phyloP scores from a whole-genome alignment of 257 asterid genomes.

The Nicotiana sylvestris region DNA sequence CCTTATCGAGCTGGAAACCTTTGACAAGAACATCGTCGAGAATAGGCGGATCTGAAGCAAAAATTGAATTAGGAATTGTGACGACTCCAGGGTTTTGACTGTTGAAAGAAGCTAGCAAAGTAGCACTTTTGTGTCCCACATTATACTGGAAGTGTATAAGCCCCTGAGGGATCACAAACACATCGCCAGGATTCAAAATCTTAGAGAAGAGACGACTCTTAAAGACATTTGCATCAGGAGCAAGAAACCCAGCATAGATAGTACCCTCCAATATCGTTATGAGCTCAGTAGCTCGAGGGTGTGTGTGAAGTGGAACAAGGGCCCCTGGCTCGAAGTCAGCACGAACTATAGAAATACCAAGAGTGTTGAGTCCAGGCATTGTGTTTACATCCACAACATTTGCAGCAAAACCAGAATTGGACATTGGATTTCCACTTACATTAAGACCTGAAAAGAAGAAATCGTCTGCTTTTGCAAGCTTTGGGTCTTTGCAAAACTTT shows the following conservation, averaged over 20 bases:
- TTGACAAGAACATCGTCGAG: neutral
- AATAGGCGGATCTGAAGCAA: slow-evolving; percentile 11
- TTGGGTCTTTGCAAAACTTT: slow-evolving; percentile 7
- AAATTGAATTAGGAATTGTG: neutral
- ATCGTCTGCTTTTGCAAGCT: slow-evolving; percentile 9
- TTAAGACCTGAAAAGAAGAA: slow-evolving; percentile 13
- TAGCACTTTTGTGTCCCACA: neutral
- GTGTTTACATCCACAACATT: neutral
- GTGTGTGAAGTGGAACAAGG: slow-evolving; percentile 5
- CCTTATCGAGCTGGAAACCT: slow-evolving; percentile 7
- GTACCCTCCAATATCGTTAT: slow-evolving; percentile 9
- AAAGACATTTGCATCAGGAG: neutral
- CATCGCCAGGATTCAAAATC: neutral
- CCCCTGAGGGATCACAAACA: slow-evolving; percentile 11
- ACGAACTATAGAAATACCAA: slow-evolving; percentile 9
- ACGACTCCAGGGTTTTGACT: slow-evolving; percentile 11
- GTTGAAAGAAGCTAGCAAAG: slow-evolving; percentile 7
- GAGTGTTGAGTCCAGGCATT: slow-evolving; percentile 16
- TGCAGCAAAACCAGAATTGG: neutral
- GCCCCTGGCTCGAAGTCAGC: neutral
- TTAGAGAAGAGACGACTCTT: slow-evolving; percentile 7
- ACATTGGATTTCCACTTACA: neutral
- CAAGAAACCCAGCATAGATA: neutral
- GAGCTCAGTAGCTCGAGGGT: slow-evolving; percentile 13
- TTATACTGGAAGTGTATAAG: slow-evolving; percentile 10